Conservation (phyloP, 2,329 filamentous ascomycete genomes). For the Phialophora expanda region DNA sequence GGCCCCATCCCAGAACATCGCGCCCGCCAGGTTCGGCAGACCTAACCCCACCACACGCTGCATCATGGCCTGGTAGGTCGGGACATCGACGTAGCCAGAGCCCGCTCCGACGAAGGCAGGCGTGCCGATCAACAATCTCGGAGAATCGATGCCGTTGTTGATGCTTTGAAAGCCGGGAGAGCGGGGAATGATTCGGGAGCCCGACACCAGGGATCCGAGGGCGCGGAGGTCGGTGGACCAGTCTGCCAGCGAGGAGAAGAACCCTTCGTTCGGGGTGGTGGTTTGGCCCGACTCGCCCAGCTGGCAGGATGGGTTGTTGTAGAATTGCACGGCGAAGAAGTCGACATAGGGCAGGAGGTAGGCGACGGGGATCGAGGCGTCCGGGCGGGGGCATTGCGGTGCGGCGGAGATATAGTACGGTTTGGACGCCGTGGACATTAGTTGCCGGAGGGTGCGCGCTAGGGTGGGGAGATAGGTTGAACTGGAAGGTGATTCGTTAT, state of each 20-base stretch:
- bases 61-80: slow-evolving; percentile 27
- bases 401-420: slow-evolving; percentile 60
- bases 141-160: slow-evolving; percentile 31
- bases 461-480: slow-evolving; percentile 20
- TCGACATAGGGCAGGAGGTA: slow-evolving; percentile 26
- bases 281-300: slow-evolving; percentile 1
- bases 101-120: slow-evolving; percentile 30
- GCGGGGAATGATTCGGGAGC: not conserved
- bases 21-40: slow-evolving; percentile 35
- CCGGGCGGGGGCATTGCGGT: slow-evolving; percentile 59
- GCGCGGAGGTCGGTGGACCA: slow-evolving; percentile 29
- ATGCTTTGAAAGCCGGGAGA: slow-evolving; percentile 19
- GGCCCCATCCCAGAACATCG: slow-evolving; percentile 36
- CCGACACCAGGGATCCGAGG: not conserved
- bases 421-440: slow-evolving; percentile 29
- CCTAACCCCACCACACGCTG: slow-evolving; percentile 22
- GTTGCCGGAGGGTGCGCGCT: slow-evolving; percentile 26
- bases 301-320: slow-evolving; percentile 38
- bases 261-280: slow-evolving; percentile 23
- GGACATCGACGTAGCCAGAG: slow-evolving; percentile 21
- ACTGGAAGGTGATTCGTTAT: slow-evolving; percentile 33
- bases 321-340: slow-evolving; percentile 38
- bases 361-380: slow-evolving; percentile 42
- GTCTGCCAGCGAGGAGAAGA: slow-evolving; percentile 27
- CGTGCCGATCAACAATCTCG: slow-evolving; percentile 35